These are phyloP conservation scores for Croton setiger DNA, from an alignment of 441 rosid genomes.

Conservation along the genomic window DNA sequence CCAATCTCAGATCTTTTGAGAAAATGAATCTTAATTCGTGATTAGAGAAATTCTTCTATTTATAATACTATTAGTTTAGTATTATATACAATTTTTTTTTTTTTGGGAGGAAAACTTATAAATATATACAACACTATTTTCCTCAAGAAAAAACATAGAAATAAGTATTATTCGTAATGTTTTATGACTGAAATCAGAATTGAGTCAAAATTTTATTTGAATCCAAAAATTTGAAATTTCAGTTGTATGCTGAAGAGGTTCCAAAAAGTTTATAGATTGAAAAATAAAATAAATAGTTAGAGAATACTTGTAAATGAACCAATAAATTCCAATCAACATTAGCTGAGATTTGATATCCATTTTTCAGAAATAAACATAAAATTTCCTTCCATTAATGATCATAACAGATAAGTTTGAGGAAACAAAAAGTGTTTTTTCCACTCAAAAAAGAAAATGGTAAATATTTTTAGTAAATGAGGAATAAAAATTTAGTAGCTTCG, in stretches of 20 bases:
- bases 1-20: too few relatives aligned
- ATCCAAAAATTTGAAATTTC: neutral
- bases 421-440: neutral
- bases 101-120: too few relatives aligned
- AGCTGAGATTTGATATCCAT: neutral
- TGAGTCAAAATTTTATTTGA: neutral
- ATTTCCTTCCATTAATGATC: neutral
- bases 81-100: too few relatives aligned
- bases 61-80: too few relatives aligned
- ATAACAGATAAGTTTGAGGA: neutral
- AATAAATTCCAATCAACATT: neutral
- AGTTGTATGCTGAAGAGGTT: neutral
- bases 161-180: too few relatives aligned
- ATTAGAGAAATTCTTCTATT: too few relatives aligned
- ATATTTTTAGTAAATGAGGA: neutral
- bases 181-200: neutral
- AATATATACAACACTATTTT: too few relatives aligned
- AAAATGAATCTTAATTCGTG: too few relatives aligned
- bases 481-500: conserved; percentile 9
- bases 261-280: neutral
- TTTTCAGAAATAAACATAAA: neutral
- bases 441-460: conserved; percentile 7
- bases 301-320: neutral
- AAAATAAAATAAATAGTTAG: neutral
- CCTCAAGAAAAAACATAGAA: too few relatives aligned